These are phyloP conservation scores for Lachancea dasiensis DNA, from an alignment of 805 yeast species.

Conservation along the genomic window DNA sequence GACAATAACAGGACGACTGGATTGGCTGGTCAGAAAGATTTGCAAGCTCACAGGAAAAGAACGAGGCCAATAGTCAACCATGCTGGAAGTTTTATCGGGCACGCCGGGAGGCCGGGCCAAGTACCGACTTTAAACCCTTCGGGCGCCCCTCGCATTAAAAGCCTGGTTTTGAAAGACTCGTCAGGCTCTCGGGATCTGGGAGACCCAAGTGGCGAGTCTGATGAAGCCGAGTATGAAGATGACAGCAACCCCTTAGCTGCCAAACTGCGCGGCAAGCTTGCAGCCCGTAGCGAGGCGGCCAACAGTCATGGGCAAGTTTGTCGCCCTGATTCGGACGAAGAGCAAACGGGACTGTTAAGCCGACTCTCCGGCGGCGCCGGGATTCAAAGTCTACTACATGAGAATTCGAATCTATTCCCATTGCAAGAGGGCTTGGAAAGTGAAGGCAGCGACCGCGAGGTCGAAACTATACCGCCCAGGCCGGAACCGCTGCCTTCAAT, in stretches of 20 bases:
- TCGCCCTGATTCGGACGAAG: constrained; percentile 11
- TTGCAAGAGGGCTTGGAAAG: constrained; percentile 11
- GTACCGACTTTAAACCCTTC: constrained; percentile 22
- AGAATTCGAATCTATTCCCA: constrained; percentile 10
- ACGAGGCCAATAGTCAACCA: constrained; percentile 10
- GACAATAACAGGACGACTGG: constrained; percentile 25
- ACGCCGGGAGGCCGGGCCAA: constrained; percentile 3
- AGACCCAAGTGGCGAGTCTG: constrained; percentile 13
- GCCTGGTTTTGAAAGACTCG: constrained; percentile 28
- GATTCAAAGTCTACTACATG: constrained; percentile 14
- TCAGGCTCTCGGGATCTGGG: constrained; percentile 12
- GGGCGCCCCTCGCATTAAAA: constrained; percentile 24
- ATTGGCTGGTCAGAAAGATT: constrained; percentile 6
- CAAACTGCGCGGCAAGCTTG: constrained; percentile 17
- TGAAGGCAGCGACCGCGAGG: constrained; percentile 34
- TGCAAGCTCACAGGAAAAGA: constrained; percentile 3
- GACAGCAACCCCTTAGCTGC: constrained; percentile 14
- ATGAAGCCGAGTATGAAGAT: constrained; percentile 20
- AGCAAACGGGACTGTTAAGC: constrained; percentile 12
- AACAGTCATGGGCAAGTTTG: constrained; percentile 29
- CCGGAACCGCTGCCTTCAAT: constrained; percentile 37
- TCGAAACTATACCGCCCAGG: constrained; percentile 44
- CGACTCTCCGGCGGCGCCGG: constrained; percentile 10
- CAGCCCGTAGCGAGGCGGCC: constrained; percentile 22
- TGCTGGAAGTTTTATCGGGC: constrained; percentile 11